These are phyloP conservation scores for Craterostigma plantagineum DNA, from an alignment of 257 asterid species.

Conservation along the genomic window DNA sequence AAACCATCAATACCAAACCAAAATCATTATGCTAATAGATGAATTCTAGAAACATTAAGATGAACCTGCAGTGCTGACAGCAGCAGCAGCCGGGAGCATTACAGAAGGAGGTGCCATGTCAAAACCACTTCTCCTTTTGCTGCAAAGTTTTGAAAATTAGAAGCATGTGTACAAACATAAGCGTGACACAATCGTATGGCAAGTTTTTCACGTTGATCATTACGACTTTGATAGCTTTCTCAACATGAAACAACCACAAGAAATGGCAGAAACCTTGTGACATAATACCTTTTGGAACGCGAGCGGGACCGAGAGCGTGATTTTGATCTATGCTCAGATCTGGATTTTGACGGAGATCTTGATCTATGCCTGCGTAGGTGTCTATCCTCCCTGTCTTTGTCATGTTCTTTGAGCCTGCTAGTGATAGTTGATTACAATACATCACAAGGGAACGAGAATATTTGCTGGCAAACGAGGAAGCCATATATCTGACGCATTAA, in stretches of 20 bases:
- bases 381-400: slow-evolving; percentile 51
- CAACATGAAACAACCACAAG: slow-evolving; percentile 2
- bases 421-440: too few species aligned
- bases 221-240: background rate
- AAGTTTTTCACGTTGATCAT: background rate
- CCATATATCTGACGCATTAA: too few species aligned
- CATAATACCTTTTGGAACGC: slow-evolving; percentile 51
- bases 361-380: slow-evolving; percentile 32
- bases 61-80: slow-evolving; percentile 33
- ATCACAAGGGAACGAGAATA: too few species aligned
- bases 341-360: slow-evolving; percentile 57
- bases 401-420: slow-evolving; percentile 43
- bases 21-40: slow-evolving; percentile 4
- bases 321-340: slow-evolving; percentile 50
- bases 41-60: slow-evolving; percentile 4
- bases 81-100: slow-evolving; percentile 43
- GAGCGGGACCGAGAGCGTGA: slow-evolving; percentile 41
- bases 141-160: slow-evolving; percentile 24
- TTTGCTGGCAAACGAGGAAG: too few species aligned
- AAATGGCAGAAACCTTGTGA: background rate
- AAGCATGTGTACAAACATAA: too few species aligned
- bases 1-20: slow-evolving; percentile 39
- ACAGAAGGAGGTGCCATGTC: slow-evolving; percentile 95
- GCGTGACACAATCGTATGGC: too few species aligned
- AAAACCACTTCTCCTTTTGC: slow-evolving; percentile 95